Evolutionary conservation across 257 asterid genomes (phyloP).

Genomic region (Ophiorrhiza pumila): DNA sequence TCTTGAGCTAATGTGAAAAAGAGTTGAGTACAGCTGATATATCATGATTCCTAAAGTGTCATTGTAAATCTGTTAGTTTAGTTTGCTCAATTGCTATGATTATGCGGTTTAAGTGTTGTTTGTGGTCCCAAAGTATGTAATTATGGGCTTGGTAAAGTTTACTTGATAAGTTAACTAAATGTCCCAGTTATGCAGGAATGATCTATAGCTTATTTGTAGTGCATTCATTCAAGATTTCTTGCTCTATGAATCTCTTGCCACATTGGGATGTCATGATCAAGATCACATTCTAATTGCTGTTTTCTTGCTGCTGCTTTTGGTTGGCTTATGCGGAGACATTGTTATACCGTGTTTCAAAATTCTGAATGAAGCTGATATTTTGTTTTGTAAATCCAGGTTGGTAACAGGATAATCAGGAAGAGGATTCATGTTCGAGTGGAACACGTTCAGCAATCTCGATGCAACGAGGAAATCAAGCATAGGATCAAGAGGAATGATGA

Average conservation of each 20-base stretch:
- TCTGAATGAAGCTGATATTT: not conserved
- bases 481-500: slow-evolving; percentile 67
- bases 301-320: not conserved
- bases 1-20: too few species aligned
- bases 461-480: slow-evolving; percentile 53
- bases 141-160: not conserved
- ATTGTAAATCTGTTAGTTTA: too few species aligned
- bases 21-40: not conserved
- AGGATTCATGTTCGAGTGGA: slow-evolving; percentile 76
- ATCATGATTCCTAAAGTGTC: not conserved
- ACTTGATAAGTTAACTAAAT: too few species aligned
- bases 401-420: slow-evolving; percentile 61
- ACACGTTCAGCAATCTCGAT: slow-evolving; percentile 67
- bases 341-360: not conserved
- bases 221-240: too few species aligned
- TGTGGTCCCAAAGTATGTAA: not conserved
- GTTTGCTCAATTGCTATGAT: not conserved
- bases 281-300: not conserved
- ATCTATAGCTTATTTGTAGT: too few species aligned
- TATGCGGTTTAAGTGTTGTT: not conserved
- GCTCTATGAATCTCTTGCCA: not conserved
- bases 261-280: not conserved
- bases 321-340: not conserved
- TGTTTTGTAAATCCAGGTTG: slow-evolving; percentile 38
- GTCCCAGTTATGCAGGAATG: too few species aligned